These are phyloP conservation scores for Apiospora phragmitis DNA, from an alignment of 2,329 filamentous ascomycete genomes.

Conservation along the genomic window DNA sequence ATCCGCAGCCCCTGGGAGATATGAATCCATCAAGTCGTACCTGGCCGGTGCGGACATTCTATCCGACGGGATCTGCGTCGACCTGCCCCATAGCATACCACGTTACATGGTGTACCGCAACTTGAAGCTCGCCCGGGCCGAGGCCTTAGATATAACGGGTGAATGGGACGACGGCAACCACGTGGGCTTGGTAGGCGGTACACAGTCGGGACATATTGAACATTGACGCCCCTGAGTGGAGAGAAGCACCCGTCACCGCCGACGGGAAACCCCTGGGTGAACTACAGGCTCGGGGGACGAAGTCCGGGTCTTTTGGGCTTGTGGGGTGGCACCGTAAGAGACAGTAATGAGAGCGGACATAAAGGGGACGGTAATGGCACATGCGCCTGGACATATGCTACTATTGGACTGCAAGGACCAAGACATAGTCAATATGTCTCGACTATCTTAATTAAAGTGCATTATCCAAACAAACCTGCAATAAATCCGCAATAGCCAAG, in stretches of 20 bases:
- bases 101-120: conserved; percentile 59
- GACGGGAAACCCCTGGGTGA: conserved; percentile 39
- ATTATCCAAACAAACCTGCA: not conserved
- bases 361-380: conserved; percentile 58
- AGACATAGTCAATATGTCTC: conserved; percentile 29
- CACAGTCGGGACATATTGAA: conserved; percentile 53
- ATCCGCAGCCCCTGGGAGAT: conserved; percentile 45
- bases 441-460: not conserved
- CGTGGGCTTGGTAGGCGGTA: conserved; percentile 63
- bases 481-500: not conserved
- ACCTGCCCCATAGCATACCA: conserved; percentile 59
- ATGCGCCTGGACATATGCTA: conserved; percentile 64
- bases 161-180: conserved; percentile 57
- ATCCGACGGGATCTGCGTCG: conserved; percentile 38
- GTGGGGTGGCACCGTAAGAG: conserved; percentile 66
- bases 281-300: conserved; percentile 37
- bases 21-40: conserved; percentile 36
- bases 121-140: conserved; percentile 39
- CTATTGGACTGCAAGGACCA: conserved; percentile 52
- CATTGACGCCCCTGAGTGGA: conserved; percentile 56
- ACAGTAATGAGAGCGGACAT: conserved; percentile 58
- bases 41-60: conserved; percentile 28
- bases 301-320: conserved; percentile 63
- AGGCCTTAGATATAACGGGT: conserved; percentile 42
- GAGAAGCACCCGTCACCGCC: conserved; percentile 45